A percentile compares a stretch with the other conserved stretches of the same genome.
phyloP scores from a whole-genome alignment of 2,329 filamentous ascomycete genomes.

The Fusarium sp. region DNA sequence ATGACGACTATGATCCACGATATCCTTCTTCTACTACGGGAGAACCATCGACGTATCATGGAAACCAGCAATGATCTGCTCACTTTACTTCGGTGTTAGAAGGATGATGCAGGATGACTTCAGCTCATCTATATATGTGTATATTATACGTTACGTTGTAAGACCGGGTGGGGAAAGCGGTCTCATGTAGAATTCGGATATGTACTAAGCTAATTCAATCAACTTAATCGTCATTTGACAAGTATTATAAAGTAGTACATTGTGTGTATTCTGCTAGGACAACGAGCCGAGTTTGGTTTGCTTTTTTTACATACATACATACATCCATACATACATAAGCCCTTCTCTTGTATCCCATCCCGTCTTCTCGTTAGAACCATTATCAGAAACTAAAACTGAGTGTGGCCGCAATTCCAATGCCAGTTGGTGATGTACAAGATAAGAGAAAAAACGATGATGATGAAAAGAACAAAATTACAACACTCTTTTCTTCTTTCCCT shows the following conservation, averaged over 20 bases:
- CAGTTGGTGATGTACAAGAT: conserved; percentile 44
- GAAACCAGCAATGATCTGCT: neutral
- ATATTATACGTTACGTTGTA: neutral
- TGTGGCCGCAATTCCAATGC: conserved; percentile 41
- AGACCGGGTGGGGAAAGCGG: neutral
- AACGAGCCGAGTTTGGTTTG: conserved; percentile 44
- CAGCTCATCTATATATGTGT: neutral
- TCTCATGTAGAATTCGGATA: neutral
- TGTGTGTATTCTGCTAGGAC: conserved; percentile 43
- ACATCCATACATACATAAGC: conserved; percentile 39
- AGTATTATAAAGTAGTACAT: conserved; percentile 35
- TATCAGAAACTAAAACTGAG: conserved; percentile 35
- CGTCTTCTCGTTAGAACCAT: conserved; percentile 32
- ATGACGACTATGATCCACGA: conserved; percentile 59
- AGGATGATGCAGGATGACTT: neutral
- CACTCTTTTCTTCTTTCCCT: conserved; percentile 33
- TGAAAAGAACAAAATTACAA: conserved; percentile 38
- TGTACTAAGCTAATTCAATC: neutral
- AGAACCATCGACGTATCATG: conserved; percentile 2
- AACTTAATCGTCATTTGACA: neutral
- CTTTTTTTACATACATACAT: conserved; percentile 32
- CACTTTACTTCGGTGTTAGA: neutral
- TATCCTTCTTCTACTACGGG: conserved; percentile 46
- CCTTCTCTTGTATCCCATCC: conserved; percentile 27
- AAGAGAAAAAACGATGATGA: conserved; percentile 23